Evolutionary conservation across 1,284 basidiomycete genomes (phyloP).

Genomic region (Boletus sp.): DNA sequence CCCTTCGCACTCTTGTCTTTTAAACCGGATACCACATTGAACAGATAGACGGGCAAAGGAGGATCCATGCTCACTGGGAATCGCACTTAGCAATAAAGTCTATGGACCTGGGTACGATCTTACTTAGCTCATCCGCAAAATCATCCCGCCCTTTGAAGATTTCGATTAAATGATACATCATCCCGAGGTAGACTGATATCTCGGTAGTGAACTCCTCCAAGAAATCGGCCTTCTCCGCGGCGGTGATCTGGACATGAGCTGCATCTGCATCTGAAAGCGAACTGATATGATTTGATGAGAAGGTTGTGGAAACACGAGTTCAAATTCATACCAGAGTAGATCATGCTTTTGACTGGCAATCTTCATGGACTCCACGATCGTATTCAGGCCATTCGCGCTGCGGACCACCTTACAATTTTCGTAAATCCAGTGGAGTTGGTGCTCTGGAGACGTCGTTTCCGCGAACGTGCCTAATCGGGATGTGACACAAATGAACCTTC

Average conservation of each 20-base stretch:
- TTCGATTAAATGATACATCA: conserved; percentile 92
- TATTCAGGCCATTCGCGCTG: conserved; percentile 78
- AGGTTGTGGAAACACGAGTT: neutral
- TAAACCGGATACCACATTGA: conserved; percentile 83
- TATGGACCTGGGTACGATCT: conserved; percentile 36
- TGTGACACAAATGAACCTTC: conserved; percentile 19
- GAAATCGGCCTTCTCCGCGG: conserved; percentile 69
- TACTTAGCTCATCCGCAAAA: conserved; percentile 93
- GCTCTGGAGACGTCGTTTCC: conserved; percentile 86
- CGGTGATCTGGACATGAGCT: conserved; percentile 62
- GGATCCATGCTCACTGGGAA: conserved; percentile 87
- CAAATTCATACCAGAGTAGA: conserved; percentile 57
- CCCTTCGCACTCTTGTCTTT: conserved; percentile 94
- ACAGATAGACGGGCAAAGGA: conserved; percentile 88
- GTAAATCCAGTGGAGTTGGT: conserved; percentile 94
- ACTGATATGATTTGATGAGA: conserved; percentile 37
- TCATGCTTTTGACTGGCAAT: conserved; percentile 89
- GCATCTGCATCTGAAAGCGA: conserved; percentile 70
- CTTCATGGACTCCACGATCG: conserved; percentile 85
- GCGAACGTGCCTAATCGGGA: conserved; percentile 75
- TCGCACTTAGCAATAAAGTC: conserved; percentile 15
- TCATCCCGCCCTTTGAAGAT: conserved; percentile 88
- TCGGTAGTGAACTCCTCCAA: conserved; percentile 88
- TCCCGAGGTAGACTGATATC: conserved; percentile 85
- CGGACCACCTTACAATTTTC: conserved; percentile 90